Base-by-base conservation (phyloP, 345 rosid species). In the Noccaea caerulescens region DNA sequence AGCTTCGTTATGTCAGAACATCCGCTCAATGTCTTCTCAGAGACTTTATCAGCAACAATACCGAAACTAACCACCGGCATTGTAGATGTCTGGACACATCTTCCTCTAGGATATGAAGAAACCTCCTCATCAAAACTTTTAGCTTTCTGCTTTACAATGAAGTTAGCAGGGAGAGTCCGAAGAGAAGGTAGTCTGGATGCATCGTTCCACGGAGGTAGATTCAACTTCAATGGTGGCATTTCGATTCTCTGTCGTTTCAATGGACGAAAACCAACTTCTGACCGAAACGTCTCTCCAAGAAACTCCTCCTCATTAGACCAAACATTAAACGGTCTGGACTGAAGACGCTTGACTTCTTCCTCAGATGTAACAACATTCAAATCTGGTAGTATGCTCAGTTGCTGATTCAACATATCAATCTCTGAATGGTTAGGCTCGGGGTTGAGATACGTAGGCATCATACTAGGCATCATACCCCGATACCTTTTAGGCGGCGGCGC, bases 401-500 rank as follows among this genome's bases (percentile, higher is more conserved):
- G 32, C 12, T 63, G 63, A 25, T 44, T 45, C 20, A 53, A 23
- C 60, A 39, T 4, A 16, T 32, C 25, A 18, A 33, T 6, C 4
- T 43, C 53, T 50, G 61, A 7, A 16, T 51, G 61, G 18, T 11
- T 10, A 39, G 59, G 8, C 5, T 5, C 0, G 5, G 25, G 4
- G 61, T n/a, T 51, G 5, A 61, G 45, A 61, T 18, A 32, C 0
- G 7, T 38, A 63, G 76, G 70, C 50, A 55, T 45, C 58, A 54
- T 53, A 27, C 30, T 38, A 63, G 76, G 70, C 50, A 55, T 45
- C 58, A 54, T 53, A 27, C 30, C 7, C 2, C n/a, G 13, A 0
- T 34, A 4, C 49, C 7, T 42, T 23, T 54, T 33, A 23, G 20
- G 41, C 2, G 7, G 38, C 5, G 5, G 20, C 64, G 25, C 23